Evolutionary conservation across 2,329 filamentous ascomycete genomes (phyloP).

Genomic region (Cladosporium sp.): DNA sequence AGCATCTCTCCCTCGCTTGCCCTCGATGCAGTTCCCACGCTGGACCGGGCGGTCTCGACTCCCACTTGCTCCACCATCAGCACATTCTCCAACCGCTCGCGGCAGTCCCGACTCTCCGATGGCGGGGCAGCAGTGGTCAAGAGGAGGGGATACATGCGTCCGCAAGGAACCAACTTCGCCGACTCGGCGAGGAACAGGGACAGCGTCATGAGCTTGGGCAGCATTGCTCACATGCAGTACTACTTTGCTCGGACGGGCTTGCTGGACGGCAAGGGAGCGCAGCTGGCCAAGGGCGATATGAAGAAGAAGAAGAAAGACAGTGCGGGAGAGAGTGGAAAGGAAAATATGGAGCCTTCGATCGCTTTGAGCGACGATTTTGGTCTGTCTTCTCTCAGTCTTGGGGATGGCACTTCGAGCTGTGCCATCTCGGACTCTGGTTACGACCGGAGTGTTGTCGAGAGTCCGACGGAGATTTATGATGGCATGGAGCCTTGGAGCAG

Average conservation of each 20-base stretch:
- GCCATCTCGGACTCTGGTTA: conserved; percentile 32
- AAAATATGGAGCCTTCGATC: conserved; percentile 26
- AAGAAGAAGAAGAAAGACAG: conserved; percentile 24
- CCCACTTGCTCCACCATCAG: conserved; percentile 54
- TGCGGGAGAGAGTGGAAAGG: conserved; percentile 20
- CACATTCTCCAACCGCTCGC: conserved; percentile 36
- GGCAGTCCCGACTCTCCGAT: conserved; percentile 50
- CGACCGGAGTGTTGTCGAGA: conserved; percentile 41
- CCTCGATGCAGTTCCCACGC: conserved; percentile 53
- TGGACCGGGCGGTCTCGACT: conserved; percentile 61
- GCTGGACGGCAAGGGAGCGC: conserved; percentile 86
- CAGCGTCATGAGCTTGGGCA: conserved; percentile 92
- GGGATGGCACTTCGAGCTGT: conserved; percentile 25
- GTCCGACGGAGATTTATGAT: conserved; percentile 50
- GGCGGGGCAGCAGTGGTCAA: conserved; percentile 40
- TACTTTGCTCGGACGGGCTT: conserved; percentile 95
- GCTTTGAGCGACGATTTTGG: conserved; percentile 21
- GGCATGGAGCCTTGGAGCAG: conserved; percentile 16
- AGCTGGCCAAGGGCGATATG: conserved; percentile 69
- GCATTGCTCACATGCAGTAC: conserved; percentile 95
- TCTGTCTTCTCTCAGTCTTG: conserved; percentile 22
- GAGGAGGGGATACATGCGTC: conserved; percentile 79
- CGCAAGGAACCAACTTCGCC: conserved; percentile 82
- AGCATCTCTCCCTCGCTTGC: conserved; percentile 59
- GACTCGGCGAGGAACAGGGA: conserved; percentile 85